Evolutionary conservation across 345 rosid genomes (phyloP).

Genomic region (Salix exigua): DNA sequence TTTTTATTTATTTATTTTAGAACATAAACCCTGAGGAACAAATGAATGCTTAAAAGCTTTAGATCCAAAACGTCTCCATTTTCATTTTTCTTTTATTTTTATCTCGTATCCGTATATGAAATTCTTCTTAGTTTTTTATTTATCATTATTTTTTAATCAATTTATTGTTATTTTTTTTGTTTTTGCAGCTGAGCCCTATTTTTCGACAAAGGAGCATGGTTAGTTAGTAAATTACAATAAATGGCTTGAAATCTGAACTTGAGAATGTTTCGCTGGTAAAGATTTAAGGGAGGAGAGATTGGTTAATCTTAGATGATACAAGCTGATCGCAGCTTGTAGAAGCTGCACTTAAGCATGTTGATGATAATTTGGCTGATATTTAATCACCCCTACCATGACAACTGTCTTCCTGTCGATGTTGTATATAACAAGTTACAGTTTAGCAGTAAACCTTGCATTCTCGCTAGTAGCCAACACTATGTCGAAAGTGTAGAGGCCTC

Average conservation of each 20-base stretch:
- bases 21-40: neutral
- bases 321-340: constrained; percentile 65
- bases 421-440: constrained; percentile 63
- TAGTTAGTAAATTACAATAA: constrained; percentile 11
- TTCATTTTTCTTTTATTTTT: neutral
- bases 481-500: constrained; percentile 48
- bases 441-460: constrained; percentile 43
- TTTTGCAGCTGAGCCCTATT: constrained; percentile 27
- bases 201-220: constrained; percentile 22
- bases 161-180: neutral
- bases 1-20: neutral
- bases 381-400: constrained; percentile 50
- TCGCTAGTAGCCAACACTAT: constrained; percentile 33
- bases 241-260: constrained; percentile 11
- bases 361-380: constrained; percentile 41
- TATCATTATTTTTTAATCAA: neutral
- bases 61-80: neutral
- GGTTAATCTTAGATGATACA: constrained; percentile 44
- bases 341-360: constrained; percentile 84
- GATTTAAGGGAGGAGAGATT: constrained; percentile 12
- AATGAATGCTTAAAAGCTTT: neutral
- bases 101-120: neutral
- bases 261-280: neutral
- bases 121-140: neutral
- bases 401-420: constrained; percentile 38